These are phyloP conservation scores for Leptographium lundbergii DNA, from an alignment of 2,329 filamentous ascomycete species.

Conservation along the genomic window DNA sequence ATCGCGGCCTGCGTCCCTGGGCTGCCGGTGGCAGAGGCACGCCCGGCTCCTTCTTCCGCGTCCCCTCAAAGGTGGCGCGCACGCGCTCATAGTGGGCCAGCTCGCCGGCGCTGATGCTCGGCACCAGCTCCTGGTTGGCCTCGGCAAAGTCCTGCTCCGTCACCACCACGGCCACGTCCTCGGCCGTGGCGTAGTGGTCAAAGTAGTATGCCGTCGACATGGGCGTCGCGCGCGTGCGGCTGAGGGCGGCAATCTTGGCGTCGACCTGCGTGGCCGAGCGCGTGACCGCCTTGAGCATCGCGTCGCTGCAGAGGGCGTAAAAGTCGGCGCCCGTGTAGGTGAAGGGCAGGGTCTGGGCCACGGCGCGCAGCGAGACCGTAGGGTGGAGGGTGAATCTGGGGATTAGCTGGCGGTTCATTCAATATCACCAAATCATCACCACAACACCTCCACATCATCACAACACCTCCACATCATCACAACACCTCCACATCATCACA, in stretches of 20 bases:
- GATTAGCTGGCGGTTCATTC: too few species aligned
- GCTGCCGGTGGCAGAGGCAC: slow-evolving; percentile 1
- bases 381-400: slow-evolving; percentile 72
- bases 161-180: slow-evolving; percentile 79
- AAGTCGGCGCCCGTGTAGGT: slow-evolving; percentile 97
- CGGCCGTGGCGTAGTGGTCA: slow-evolving; percentile 72
- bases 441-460: background rate
- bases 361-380: slow-evolving; percentile 57
- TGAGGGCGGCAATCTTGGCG: slow-evolving; percentile 62
- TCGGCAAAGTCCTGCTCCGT: slow-evolving; percentile 76
- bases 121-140: slow-evolving; percentile 77
- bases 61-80: slow-evolving; percentile 67
- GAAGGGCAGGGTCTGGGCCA: slow-evolving; percentile 72
- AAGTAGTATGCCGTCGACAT: slow-evolving; percentile 91
- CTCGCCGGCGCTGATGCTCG: slow-evolving; percentile 85
- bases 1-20: too few species aligned
- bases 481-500: background rate
- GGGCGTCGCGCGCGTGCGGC: slow-evolving; percentile 24
- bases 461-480: background rate
- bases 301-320: slow-evolving; percentile 92
- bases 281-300: slow-evolving; percentile 97
- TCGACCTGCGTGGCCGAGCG: slow-evolving; percentile 77
- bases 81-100: slow-evolving; percentile 83
- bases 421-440: background rate
- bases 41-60: slow-evolving; percentile 24